A percentile compares a stretch with the other conserved stretches of the same genome.
phyloP scores from a whole-genome alignment of 2,329 filamentous ascomycete genomes.

The Xylariaceae sp. region DNA sequence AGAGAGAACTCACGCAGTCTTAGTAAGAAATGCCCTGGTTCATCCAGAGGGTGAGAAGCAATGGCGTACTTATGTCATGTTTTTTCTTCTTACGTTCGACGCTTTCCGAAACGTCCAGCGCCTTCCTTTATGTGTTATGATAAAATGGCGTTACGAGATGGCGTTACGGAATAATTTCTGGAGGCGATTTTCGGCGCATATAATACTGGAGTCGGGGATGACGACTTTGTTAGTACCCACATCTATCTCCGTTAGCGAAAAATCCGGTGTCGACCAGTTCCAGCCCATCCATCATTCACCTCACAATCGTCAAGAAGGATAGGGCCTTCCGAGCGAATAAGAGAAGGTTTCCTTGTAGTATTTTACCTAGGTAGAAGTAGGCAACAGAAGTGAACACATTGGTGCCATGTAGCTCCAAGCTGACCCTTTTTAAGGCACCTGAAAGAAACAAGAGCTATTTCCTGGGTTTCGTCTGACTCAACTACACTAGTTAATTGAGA shows the following conservation, averaged over 20 bases:
- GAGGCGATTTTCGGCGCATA: constrained; percentile 23
- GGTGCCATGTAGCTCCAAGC: no score
- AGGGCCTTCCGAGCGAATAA: constrained; percentile 19
- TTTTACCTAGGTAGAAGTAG: no score
- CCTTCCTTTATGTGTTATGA: background rate
- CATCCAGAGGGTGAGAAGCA: background rate
- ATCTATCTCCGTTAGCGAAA: constrained; percentile 5
- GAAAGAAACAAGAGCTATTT: no score
- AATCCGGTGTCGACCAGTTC: constrained; percentile 23
- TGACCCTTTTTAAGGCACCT: no score
- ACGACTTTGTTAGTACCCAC: constrained; percentile 14
- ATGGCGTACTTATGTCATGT: background rate
- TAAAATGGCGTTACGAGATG: constrained; percentile 1
- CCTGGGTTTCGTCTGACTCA: constrained; percentile 13
- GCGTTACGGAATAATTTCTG: constrained; percentile 12
- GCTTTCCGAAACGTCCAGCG: no score
- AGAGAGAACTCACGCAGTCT: background rate
- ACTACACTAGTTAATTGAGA: background rate
- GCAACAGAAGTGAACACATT: no score
- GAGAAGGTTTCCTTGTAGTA: background rate
- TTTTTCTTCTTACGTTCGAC: no score
- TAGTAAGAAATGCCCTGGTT: background rate
- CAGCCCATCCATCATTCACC: constrained; percentile 7
- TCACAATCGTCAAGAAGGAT: constrained; percentile 5
- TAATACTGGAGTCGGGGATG: background rate